Base-by-base conservation (phyloP, 164 flowering plant genomes). In the Umbellularia californica region DNA sequence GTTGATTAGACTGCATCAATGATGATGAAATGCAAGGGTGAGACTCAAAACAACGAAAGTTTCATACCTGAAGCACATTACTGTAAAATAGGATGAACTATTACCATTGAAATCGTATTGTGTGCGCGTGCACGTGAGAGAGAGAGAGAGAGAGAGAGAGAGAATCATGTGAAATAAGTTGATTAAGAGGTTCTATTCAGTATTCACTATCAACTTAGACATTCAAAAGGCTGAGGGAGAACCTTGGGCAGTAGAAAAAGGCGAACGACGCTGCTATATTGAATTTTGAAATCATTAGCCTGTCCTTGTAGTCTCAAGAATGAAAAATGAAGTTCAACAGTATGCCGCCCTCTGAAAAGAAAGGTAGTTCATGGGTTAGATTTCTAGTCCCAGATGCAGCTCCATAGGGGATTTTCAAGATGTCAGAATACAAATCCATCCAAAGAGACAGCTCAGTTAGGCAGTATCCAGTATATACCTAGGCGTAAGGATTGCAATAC, bases 201-300 rank as follows among this genome's bases (percentile, higher is more conserved):
- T 24, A 64, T 13, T 24, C 23, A 64, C 28, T 24, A 64, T 13
- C 28, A 24, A 23, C 47, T 41, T 23, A 64, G 67, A 5, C 28
- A 25, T 27, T 28, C 13, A 28, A 55, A 30, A 66, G 30, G 41
- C 35, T 35, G 71, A 69, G 71, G 2, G 52, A 70, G 70, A 27
- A 95, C 99, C 99, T 94, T 96, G 5, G 99, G 99, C 70, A 96
- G 88, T 70, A 90, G 77, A 81, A 96, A 96, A 63, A 96, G 88
- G 67, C 99, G 99, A 78, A 96, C 90, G 73, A 96, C 90, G 78
- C 99, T 96, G 87, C 97, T 92, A 75, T 94, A 96, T 82, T 96
- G 99, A 74, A 96, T 96, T 85, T 94, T 96, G 73, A 96, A 96
- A 83, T 96, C 99, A 82, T 89, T 96, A 28, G 98, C 98, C 80